Percentiles rank a stretch among this genome's conserved stretches.
Conservation (phyloP, 1,139 yeast genomes). For the Hyphopichia buzzinii region DNA sequence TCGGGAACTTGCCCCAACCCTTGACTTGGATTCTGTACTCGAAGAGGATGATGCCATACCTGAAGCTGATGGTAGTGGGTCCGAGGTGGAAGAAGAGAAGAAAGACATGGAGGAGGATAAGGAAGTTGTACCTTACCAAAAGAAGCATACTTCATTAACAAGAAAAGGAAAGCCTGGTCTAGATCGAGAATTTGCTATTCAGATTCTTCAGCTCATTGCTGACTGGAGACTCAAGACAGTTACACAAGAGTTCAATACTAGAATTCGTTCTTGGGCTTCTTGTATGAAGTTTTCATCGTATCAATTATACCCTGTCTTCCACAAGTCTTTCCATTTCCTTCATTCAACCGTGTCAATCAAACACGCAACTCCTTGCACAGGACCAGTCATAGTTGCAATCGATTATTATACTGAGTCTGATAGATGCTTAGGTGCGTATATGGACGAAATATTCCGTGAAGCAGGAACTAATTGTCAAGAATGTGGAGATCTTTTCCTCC, state of each 20-base stretch:
- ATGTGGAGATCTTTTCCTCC: slow-evolving; percentile 69
- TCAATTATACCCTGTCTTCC: slow-evolving; percentile 51
- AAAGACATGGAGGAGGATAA: neutral
- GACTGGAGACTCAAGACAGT: slow-evolving; percentile 28
- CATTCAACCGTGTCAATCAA: slow-evolving; percentile 81
- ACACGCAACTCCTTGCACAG: slow-evolving; percentile 88
- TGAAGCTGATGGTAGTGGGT: slow-evolving; percentile 32
- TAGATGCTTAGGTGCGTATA: slow-evolving; percentile 82
- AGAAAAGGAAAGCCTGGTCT: neutral
- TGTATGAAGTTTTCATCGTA: slow-evolving; percentile 38
- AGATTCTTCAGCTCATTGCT: slow-evolving; percentile 37
- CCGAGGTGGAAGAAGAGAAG: slow-evolving; percentile 17
- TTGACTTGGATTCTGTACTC: slow-evolving; percentile 14
- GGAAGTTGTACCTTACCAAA: neutral
- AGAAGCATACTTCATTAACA: no score
- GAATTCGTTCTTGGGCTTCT: slow-evolving; percentile 42
- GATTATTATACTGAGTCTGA: slow-evolving; percentile 93
- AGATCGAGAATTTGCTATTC: slow-evolving; percentile 13
- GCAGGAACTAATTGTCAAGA: slow-evolving; percentile 70
- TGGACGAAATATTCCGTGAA: slow-evolving; percentile 77
- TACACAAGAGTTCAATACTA: slow-evolving; percentile 26
- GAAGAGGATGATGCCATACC: slow-evolving; percentile 32
- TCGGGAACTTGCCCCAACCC: neutral
- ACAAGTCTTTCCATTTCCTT: slow-evolving; percentile 74
- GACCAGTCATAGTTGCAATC: slow-evolving; percentile 78